Conservation (phyloP, 2,329 filamentous ascomycete genomes). For the Fusarium sp. region DNA sequence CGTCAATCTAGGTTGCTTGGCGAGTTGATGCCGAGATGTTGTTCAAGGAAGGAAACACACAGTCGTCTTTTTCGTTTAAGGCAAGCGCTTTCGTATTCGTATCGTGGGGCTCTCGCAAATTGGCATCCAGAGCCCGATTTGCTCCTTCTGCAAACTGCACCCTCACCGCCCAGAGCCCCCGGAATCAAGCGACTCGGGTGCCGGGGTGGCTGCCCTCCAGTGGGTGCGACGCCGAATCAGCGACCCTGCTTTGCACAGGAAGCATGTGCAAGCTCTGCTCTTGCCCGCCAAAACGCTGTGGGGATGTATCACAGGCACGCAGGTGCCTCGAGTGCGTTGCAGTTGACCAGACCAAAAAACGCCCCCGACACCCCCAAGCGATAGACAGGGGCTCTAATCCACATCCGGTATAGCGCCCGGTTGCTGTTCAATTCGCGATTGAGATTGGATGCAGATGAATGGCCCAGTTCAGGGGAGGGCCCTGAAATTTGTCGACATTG, state of each 20-base stretch:
- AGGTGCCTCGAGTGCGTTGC: slow-evolving; percentile 3
- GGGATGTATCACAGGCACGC: slow-evolving; percentile 15
- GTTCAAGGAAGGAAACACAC: background rate
- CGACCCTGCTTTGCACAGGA: background rate
- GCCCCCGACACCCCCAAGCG: slow-evolving; percentile 28
- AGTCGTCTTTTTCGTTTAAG: slow-evolving; percentile 27
- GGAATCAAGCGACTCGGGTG: slow-evolving; percentile 6
- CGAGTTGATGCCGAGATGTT: background rate
- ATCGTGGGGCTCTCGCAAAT: slow-evolving; percentile 32
- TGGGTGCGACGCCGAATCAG: slow-evolving; percentile 12
- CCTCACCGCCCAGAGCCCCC: slow-evolving; percentile 34
- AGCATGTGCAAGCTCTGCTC: slow-evolving; percentile 5
- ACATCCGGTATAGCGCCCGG: slow-evolving; percentile 33
- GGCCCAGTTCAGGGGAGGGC: slow-evolving; percentile 40
- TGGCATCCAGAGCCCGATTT: slow-evolving; percentile 26
- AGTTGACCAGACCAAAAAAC: slow-evolving; percentile 22
- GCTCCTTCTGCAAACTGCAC: slow-evolving; percentile 18
- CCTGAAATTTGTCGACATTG: slow-evolving; percentile 44
- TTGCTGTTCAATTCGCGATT: slow-evolving; percentile 37
- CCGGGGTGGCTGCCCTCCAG: slow-evolving; percentile 4
- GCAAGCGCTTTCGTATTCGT: slow-evolving; percentile 47
- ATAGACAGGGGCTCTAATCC: slow-evolving; percentile 25
- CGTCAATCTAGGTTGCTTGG: slow-evolving; percentile 4
- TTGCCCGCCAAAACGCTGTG: slow-evolving; percentile 14
- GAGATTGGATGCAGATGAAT: slow-evolving; percentile 42